These are phyloP conservation scores for Naganishia randhawae DNA, from an alignment of 768 basidiomycete genomes.

Conservation along the genomic window DNA sequence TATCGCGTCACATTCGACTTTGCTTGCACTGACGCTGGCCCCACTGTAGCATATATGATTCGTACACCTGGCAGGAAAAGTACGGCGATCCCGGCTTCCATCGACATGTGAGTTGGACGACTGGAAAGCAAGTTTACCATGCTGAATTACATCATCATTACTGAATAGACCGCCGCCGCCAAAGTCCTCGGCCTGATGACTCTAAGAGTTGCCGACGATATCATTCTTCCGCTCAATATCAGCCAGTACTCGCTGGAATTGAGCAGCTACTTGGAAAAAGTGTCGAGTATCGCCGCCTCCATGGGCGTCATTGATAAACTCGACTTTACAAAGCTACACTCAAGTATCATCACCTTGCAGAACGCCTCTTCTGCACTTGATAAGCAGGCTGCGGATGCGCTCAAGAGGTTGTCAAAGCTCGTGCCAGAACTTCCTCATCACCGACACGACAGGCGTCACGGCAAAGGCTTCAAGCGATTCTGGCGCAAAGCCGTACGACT, in stretches of 20 bases:
- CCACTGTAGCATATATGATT: conserved; percentile 69
- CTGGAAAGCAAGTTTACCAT: neutral
- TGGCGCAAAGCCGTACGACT: conserved; percentile 13
- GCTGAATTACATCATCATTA: too few relatives aligned
- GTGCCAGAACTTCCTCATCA: conserved; percentile 21
- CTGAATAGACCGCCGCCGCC: conserved; percentile 61
- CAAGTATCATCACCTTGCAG: conserved; percentile 46
- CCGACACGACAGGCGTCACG: neutral
- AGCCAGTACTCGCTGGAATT: conserved; percentile 65
- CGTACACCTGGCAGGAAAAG: conserved; percentile 65
- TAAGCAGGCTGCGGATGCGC: conserved; percentile 32
- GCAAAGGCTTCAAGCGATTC: neutral
- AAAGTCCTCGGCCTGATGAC: conserved; percentile 62
- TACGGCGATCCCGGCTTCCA: conserved; percentile 59
- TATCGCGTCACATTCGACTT: neutral
- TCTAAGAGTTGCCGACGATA: conserved; percentile 58
- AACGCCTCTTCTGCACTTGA: conserved; percentile 48
- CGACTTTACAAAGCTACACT: conserved; percentile 42
- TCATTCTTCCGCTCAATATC: conserved; percentile 65
- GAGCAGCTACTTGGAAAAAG: conserved; percentile 57
- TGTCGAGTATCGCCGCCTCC: conserved; percentile 55
- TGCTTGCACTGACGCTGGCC: neutral
- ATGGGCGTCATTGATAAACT: conserved; percentile 34
- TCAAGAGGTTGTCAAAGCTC: conserved; percentile 39
- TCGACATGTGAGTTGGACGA: conserved; percentile 3